These are phyloP conservation scores for Pseudogymnoascus sp. DNA, from an alignment of 2,329 filamentous ascomycete genomes.

Conservation along the genomic window DNA sequence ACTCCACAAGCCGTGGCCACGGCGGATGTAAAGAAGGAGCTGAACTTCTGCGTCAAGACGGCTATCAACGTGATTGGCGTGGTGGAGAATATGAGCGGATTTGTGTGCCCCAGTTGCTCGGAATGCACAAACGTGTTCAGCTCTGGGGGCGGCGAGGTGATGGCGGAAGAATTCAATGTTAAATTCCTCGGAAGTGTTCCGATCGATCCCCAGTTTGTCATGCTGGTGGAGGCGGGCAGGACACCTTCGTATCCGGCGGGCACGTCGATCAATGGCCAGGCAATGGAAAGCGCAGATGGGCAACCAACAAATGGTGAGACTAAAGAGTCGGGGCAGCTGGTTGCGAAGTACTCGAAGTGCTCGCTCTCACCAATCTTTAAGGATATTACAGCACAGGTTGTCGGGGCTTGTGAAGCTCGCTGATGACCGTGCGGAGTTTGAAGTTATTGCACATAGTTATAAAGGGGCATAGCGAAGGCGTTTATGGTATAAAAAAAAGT, in stretches of 20 bases:
- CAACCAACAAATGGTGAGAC: slow-evolving; percentile 23
- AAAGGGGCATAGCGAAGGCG: slow-evolving; percentile 5
- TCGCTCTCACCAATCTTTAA: slow-evolving; percentile 62
- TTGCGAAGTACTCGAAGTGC: slow-evolving; percentile 65
- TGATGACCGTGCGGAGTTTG: not conserved
- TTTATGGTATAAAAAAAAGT: not conserved
- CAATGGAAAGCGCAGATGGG: slow-evolving; percentile 29
- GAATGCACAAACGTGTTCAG: slow-evolving; percentile 93
- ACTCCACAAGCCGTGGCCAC: slow-evolving; percentile 93
- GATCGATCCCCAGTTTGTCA: slow-evolving; percentile 86
- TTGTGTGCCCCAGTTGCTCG: slow-evolving; percentile 68
- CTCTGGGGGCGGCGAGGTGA: slow-evolving; percentile 78
- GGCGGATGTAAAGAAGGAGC: slow-evolving; percentile 80
- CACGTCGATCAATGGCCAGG: slow-evolving; percentile 48
- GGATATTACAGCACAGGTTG: slow-evolving; percentile 48
- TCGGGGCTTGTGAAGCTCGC: slow-evolving; percentile 25
- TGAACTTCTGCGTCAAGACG: slow-evolving; percentile 75
- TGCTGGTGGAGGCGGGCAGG: slow-evolving; percentile 67
- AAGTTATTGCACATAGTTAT: not conserved
- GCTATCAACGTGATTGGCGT: slow-evolving; percentile 84
- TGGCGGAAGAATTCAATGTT: slow-evolving; percentile 80
- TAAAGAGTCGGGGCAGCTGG: slow-evolving; percentile 41
- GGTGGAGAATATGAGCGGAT: slow-evolving; percentile 94
- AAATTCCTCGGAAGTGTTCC: slow-evolving; percentile 80
- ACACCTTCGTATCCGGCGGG: slow-evolving; percentile 61